Evolutionary conservation across 2,329 filamentous ascomycete genomes (phyloP).

Genomic region (Trichoderma sp.): DNA sequence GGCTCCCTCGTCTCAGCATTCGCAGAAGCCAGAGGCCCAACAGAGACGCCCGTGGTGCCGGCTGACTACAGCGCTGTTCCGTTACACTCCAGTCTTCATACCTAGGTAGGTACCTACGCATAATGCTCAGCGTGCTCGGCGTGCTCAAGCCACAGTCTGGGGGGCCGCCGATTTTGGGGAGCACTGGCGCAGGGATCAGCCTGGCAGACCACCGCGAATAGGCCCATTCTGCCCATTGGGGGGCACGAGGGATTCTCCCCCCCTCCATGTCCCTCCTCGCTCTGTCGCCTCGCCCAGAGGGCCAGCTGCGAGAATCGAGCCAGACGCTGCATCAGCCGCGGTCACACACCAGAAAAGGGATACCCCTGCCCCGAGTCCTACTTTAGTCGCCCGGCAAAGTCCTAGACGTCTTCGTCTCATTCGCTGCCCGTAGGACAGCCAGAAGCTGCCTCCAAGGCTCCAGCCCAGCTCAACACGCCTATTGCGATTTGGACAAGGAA

Average conservation of each 20-base stretch:
- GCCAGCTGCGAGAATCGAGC: neutral
- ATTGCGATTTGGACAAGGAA: constrained; percentile 35
- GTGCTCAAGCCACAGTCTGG: constrained; percentile 24
- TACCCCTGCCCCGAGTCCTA: constrained; percentile 35
- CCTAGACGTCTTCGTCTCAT: constrained; percentile 37
- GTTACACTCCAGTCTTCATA: neutral
- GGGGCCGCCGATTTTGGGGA: constrained; percentile 17
- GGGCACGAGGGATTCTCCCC: neutral
- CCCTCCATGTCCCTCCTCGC: neutral
- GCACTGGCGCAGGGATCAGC: constrained; percentile 24
- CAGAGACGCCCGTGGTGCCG: neutral
- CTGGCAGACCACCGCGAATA: constrained; percentile 16
- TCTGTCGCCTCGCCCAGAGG: constrained; percentile 16
- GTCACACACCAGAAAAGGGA: constrained; percentile 16
- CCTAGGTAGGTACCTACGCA: too few species aligned
- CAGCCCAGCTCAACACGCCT: constrained; percentile 11
- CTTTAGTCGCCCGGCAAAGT: constrained; percentile 35
- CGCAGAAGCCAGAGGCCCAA: neutral
- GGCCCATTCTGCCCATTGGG: constrained; percentile 2
- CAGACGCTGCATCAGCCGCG: neutral
- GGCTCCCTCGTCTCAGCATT: neutral
- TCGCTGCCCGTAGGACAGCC: constrained; percentile 35
- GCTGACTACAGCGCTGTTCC: neutral
- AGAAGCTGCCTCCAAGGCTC: constrained; percentile 37
- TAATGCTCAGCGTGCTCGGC: too few species aligned